phyloP scores from a whole-genome alignment of 495 filamentous ascomycete genomes.

The Penicillium nucicola region DNA sequence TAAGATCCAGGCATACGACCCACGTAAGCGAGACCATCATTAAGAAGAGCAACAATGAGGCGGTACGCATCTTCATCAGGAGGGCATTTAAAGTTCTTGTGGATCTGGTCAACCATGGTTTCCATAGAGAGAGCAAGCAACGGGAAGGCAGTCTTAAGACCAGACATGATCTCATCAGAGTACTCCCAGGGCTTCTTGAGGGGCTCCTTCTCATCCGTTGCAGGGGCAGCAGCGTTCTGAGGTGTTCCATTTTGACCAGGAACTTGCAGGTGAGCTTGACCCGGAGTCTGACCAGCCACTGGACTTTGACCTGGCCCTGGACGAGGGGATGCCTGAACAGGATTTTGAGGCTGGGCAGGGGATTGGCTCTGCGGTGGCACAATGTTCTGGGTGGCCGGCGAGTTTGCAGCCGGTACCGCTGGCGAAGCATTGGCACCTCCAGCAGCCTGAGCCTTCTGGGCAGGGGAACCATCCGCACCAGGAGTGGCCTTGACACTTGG shows the following conservation, averaged over 20 bases:
- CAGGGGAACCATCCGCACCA: slow-evolving; percentile 42
- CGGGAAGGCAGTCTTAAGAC: slow-evolving; percentile 93
- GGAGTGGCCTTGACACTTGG: slow-evolving; percentile 53
- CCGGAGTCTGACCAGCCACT: slow-evolving; percentile 25
- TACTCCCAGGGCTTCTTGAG: slow-evolving; percentile 90
- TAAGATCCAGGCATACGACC: slow-evolving; percentile 82
- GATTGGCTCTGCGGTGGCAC: slow-evolving; percentile 30
- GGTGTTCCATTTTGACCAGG: slow-evolving; percentile 37
- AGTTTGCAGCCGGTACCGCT: slow-evolving; percentile 29
- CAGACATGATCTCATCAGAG: slow-evolving; percentile 89
- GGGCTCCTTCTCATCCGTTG: slow-evolving; percentile 37
- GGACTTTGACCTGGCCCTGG: slow-evolving; percentile 23
- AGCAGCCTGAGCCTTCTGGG: slow-evolving; percentile 40
- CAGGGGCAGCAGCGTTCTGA: slow-evolving; percentile 21
- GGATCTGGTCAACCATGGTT: slow-evolving; percentile 97
- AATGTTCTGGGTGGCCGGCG: slow-evolving; percentile 31
- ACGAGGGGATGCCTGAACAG: slow-evolving; percentile 23
- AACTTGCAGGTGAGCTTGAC: slow-evolving; percentile 35
- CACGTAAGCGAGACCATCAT: slow-evolving; percentile 86
- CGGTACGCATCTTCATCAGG: slow-evolving; percentile 98
- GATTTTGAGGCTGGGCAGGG: slow-evolving; percentile 19
- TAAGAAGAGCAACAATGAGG: slow-evolving; percentile 93
- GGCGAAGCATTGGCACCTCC: slow-evolving; percentile 29
- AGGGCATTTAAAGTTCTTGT: slow-evolving; percentile 97
- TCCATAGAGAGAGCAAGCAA: slow-evolving; percentile 97